Evolutionary conservation across 441 rosid species (phyloP).

Genomic region (Francoa sonchifolia): DNA sequence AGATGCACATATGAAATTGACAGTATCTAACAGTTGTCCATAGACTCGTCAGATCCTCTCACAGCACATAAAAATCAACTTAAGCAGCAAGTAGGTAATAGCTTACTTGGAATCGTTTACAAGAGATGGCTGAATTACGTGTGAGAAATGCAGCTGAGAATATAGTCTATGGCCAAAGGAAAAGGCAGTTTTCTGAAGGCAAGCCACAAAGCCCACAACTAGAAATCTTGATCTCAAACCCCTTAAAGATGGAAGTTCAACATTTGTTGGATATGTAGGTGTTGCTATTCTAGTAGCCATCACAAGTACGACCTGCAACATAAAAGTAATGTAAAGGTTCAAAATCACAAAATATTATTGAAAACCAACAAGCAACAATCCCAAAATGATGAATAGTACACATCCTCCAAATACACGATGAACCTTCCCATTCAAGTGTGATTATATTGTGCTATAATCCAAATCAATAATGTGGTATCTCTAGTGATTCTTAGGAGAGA

Average conservation of each 20-base stretch:
- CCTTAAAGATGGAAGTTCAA: slow-evolving; percentile 16
- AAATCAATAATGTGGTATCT: no score
- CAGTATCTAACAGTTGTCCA: background rate
- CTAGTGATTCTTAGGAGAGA: no score
- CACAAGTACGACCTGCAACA: slow-evolving; percentile 16
- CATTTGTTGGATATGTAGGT: slow-evolving; percentile 16
- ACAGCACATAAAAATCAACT: background rate
- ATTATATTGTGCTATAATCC: no score
- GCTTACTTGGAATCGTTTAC: slow-evolving; percentile 30
- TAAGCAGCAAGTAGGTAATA: background rate
- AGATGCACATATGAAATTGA: background rate
- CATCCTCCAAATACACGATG: no score
- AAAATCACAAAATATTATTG: no score
- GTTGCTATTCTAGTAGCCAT: slow-evolving; percentile 19
- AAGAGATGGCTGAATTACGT: slow-evolving; percentile 20
- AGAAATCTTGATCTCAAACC: slow-evolving; percentile 19
- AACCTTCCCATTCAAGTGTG: no score
- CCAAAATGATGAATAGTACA: no score
- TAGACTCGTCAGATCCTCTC: background rate
- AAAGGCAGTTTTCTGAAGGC: slow-evolving; percentile 17
- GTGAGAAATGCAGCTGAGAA: slow-evolving; percentile 21
- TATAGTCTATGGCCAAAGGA: slow-evolving; percentile 23
- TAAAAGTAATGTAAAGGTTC: no score
- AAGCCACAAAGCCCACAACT: slow-evolving; percentile 11
- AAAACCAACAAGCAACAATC: no score